These are phyloP conservation scores for Phialemonium atrogriseum DNA, from an alignment of 2,329 filamentous ascomycete genomes.

Conservation along the genomic window DNA sequence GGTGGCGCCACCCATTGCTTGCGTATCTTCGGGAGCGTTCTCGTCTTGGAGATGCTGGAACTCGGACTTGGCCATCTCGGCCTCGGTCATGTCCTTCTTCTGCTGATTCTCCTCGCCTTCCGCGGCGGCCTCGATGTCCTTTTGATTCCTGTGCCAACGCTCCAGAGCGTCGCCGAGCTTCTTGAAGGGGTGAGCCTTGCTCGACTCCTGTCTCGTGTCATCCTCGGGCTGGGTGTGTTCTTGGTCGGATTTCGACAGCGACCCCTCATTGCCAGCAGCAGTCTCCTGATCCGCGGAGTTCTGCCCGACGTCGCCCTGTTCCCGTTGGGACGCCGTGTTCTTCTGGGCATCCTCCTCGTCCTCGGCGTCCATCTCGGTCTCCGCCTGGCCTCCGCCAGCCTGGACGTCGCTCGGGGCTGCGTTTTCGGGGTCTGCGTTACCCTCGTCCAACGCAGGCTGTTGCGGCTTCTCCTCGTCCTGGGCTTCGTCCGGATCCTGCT, in stretches of 20 bases:
- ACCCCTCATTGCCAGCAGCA: conserved; percentile 55
- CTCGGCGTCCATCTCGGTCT: conserved; percentile 46
- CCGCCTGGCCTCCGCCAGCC: conserved; percentile 57
- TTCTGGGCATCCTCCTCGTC: conserved; percentile 50
- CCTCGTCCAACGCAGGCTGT: conserved; percentile 41
- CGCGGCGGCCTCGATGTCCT: conserved; percentile 63
- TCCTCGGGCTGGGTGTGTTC: conserved; percentile 37
- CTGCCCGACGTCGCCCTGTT: conserved; percentile 59
- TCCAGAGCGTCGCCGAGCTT: conserved; percentile 91
- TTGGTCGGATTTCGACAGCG: conserved; percentile 36
- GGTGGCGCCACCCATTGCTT: conserved; percentile 81
- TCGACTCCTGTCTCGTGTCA: conserved; percentile 30
- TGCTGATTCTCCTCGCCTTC: conserved; percentile 47
- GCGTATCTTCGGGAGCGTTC: conserved; percentile 71
- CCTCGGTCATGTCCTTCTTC: conserved; percentile 41
- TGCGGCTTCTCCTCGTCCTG: conserved; percentile 34
- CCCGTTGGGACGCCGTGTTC: conserved; percentile 53
- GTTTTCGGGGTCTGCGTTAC: conserved; percentile 50
- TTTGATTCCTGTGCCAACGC: conserved; percentile 83
- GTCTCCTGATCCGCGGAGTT: conserved; percentile 56
- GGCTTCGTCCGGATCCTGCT: conserved; percentile 29
- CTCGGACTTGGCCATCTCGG: conserved; percentile 71
- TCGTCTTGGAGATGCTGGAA: conserved; percentile 92
- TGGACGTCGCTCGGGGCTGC: conserved; percentile 55
- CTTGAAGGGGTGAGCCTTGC: conserved; percentile 67